phyloP scores from a whole-genome alignment of 176 grass and related monocot species.

The Aegilops speltoides region DNA sequence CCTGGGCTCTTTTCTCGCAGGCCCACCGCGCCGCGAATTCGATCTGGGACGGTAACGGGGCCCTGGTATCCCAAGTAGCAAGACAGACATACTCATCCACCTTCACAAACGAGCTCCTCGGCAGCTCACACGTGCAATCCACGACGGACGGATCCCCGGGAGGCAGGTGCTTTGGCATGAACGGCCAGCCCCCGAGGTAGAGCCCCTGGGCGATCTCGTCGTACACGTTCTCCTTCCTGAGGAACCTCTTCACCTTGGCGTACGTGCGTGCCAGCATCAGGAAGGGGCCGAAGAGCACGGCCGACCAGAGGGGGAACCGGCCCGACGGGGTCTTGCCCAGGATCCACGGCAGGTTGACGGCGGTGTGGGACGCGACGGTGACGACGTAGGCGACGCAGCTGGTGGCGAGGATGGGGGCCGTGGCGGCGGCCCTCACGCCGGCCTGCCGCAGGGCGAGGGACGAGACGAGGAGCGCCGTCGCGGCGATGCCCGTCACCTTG shows the following conservation, averaged over 20 bases:
- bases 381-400: constrained; percentile 51
- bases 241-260: constrained; percentile 68
- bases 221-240: constrained; percentile 67
- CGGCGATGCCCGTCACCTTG: constrained; percentile 49
- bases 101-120: constrained; percentile 51
- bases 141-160: constrained; percentile 65
- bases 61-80: constrained; percentile 77
- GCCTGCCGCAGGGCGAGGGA: constrained; percentile 38
- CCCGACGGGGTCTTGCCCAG: constrained; percentile 74
- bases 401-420: constrained; percentile 48
- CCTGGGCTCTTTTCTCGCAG: constrained; percentile 57
- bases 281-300: constrained; percentile 70
- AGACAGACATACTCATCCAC: constrained; percentile 74
- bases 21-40: constrained; percentile 73
- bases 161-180: constrained; percentile 63
- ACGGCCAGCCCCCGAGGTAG: constrained; percentile 69
- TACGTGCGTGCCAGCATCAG: constrained; percentile 55
- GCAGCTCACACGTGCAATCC: constrained; percentile 89
- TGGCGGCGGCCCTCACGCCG: constrained; percentile 24
- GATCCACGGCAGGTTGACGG: constrained; percentile 74
- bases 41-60: constrained; percentile 61
- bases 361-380: constrained; percentile 66
- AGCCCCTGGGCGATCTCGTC: constrained; percentile 61
- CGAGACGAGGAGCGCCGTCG: constrained; percentile 42
- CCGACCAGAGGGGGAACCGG: constrained; percentile 72